These are phyloP conservation scores for Pseudotsuga menziesii DNA, from an alignment of 75 land plant species.

Conservation along the genomic window DNA sequence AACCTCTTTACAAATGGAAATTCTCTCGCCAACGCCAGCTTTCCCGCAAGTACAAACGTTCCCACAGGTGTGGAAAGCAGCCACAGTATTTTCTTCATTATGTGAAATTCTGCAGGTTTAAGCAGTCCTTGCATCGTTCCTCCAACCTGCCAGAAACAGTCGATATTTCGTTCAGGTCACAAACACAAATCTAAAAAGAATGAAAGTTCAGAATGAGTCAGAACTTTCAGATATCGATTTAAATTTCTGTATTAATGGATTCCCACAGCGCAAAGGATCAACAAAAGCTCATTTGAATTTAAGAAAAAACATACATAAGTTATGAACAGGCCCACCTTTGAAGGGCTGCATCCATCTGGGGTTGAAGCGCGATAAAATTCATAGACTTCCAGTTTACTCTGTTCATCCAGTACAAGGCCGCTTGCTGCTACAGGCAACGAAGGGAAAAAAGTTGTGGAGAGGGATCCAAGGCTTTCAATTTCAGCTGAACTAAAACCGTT, in stretches of 20 bases:
- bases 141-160: slow-evolving; percentile 1
- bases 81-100: slow-evolving; percentile 10
- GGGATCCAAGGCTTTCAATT: not conserved
- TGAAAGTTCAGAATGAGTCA: too few species aligned
- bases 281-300: not conserved
- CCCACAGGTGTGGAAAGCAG: slow-evolving; percentile 17
- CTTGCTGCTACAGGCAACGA: not conserved
- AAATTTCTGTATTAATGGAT: too few species aligned
- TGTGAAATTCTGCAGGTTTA: not conserved
- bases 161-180: not conserved
- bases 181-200: not conserved
- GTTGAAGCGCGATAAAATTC: not conserved
- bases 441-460: not conserved
- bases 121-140: not conserved
- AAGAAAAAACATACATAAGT: not conserved
- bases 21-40: not conserved
- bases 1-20: slow-evolving; percentile 8
- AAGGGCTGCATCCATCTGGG: not conserved
- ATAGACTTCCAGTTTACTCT: not conserved
- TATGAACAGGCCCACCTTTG: not conserved
- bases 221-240: not conserved
- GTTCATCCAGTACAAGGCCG: not conserved
- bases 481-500: not conserved
- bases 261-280: too few species aligned
- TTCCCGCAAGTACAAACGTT: slow-evolving; percentile 11